Percentiles rank a stretch among this genome's conserved stretches.
phyloP scores from a whole-genome alignment of 2,329 filamentous ascomycete species.

The Zasmidium cellare region DNA sequence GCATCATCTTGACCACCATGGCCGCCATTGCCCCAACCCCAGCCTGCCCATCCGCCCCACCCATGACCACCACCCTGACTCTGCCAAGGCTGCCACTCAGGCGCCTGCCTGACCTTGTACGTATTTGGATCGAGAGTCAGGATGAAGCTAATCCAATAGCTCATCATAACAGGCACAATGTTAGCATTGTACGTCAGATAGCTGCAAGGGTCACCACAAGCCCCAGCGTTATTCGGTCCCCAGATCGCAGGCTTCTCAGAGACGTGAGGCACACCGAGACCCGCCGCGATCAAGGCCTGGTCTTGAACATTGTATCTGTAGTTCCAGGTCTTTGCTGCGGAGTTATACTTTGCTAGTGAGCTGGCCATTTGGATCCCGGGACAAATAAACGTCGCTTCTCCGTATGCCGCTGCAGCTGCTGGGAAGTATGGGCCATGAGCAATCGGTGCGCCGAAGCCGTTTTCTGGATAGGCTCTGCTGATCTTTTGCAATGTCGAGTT shows the following conservation, averaged over 20 bases:
- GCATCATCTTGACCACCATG: background rate
- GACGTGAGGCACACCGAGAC: background rate
- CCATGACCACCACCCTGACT: background rate
- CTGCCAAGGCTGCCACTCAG: constrained; percentile 29
- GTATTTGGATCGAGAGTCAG: constrained; percentile 42
- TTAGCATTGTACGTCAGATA: constrained; percentile 32
- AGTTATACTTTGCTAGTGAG: background rate
- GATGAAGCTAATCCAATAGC: constrained; percentile 50
- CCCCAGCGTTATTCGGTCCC: background rate
- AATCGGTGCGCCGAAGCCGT: background rate
- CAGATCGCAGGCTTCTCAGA: background rate
- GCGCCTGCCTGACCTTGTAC: constrained; percentile 29
- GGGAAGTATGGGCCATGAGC: background rate
- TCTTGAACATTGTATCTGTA: background rate
- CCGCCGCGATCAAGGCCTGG: background rate
- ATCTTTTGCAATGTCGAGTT: background rate
- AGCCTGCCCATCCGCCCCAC: background rate
- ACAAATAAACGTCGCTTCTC: background rate
- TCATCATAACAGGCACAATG: constrained; percentile 38
- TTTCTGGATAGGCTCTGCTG: background rate
- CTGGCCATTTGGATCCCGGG: background rate
- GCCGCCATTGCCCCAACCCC: background rate
- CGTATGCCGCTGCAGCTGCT: background rate
- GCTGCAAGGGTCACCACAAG: background rate
- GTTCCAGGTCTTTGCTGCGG: background rate